phyloP scores from a whole-genome alignment of 306 rosid genomes.

The Citrullus mucosospermus region DNA sequence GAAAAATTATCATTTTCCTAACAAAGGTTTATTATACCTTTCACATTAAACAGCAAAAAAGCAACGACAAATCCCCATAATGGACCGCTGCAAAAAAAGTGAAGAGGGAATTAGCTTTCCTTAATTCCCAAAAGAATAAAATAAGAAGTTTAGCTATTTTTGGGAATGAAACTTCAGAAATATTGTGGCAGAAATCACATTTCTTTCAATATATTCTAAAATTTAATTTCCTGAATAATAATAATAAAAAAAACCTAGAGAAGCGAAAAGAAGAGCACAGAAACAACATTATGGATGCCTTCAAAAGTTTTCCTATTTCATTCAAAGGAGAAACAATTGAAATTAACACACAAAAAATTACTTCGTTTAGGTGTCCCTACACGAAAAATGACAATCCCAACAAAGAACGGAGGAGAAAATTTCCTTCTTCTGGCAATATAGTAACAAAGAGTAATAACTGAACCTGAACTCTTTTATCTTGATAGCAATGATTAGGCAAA shows the following conservation, averaged over 20 bases:
- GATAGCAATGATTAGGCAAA: background rate
- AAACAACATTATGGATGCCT: background rate
- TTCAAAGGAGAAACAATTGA: background rate
- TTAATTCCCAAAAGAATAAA: background rate
- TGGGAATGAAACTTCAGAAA: background rate
- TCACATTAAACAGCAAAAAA: slow-evolving; percentile 84
- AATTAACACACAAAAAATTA: background rate
- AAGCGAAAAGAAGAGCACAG: background rate
- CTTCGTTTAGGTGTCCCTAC: background rate
- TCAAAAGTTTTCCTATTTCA: background rate
- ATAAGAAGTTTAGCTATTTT: background rate
- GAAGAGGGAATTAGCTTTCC: background rate
- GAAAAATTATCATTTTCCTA: background rate
- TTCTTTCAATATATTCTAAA: background rate
- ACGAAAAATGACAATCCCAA: background rate
- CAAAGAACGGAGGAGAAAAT: background rate
- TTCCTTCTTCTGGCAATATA: background rate
- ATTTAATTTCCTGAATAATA: background rate
- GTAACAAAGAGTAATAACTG: background rate
- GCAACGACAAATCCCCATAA: slow-evolving; percentile 97
- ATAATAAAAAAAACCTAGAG: background rate
- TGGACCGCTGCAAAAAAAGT: slow-evolving; percentile 48
- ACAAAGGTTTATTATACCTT: slow-evolving; percentile 36
- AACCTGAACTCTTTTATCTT: background rate
- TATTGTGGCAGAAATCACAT: background rate